Base-by-base conservation (phyloP, 2,329 filamentous ascomycete genomes). In the Aspergillus ustus region DNA sequence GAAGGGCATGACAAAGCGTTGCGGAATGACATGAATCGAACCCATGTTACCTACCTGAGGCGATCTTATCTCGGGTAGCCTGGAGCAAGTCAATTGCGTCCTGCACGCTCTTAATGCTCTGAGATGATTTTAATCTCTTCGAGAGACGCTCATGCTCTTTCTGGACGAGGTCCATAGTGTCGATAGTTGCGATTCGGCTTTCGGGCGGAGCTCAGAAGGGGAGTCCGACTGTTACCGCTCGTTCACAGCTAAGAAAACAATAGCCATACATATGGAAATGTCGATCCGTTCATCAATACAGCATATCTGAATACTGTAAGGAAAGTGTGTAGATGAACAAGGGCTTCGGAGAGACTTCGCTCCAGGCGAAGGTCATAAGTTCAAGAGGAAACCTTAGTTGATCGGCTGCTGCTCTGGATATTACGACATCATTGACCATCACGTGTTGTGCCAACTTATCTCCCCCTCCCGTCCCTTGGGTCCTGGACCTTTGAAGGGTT, bases 31-130 rank as follows among this genome's bases (percentile, higher is more conserved):
- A 28, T 19, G 25, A 37, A 40, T 20, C 43, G 49, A 28, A 22
- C 2, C 20, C 13, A 43, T 15, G 52, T 28, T 6, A 71, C 80
- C 63, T 77, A 92, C 92, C 88, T 69, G 84, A 80, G 65, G 89
- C 88, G 62, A 97, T 89, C 66, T 87, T 83, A 65, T 92, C 87
- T 59, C 92, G 85, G 44, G 93, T 91, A 52, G 84, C 83, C 65
- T 87, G 85, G 29, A 99, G 86, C 60, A 91, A 78, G 64, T 92
- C 86, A 68, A 99, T 92, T 44, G 93, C 90, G 62, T 87, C 85
- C 74, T 98, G 92, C 19, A 96, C 90, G 83, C 96, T 89, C 37
- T 87, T 81, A 61, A 96, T 87, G 44, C 89, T 89, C 59, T 89
- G 86, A 4, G 85, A 85, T 49, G 93, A 85, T 72, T 89, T 89